Percentiles rank a stretch among this genome's conserved stretches.
Conservation (phyloP, 2,329 filamentous ascomycete species). For the Pseudogymnoascus pannorum region DNA sequence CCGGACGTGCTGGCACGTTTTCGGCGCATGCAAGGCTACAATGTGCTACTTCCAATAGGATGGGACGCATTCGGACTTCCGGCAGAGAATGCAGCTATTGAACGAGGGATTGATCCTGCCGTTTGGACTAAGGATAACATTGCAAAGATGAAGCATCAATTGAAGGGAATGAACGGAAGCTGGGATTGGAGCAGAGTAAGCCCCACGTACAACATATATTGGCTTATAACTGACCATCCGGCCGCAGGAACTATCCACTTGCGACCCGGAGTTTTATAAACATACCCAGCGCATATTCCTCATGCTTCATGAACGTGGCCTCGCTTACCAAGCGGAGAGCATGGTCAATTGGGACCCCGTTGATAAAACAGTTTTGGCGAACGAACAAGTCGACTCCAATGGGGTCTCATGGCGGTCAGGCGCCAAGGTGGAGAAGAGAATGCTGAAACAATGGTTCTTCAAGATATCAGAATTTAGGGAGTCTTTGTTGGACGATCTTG, state of each 20-base stretch:
- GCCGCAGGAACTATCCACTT: slow-evolving; percentile 70
- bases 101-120: slow-evolving; percentile 68
- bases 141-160: slow-evolving; percentile 73
- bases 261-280: slow-evolving; percentile 78
- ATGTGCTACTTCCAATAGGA: slow-evolving; percentile 82
- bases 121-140: slow-evolving; percentile 79
- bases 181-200: slow-evolving; percentile 80
- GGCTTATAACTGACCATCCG: slow-evolving; percentile 12
- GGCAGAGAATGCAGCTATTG: slow-evolving; percentile 85
- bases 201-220: slow-evolving; percentile 20
- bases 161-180: slow-evolving; percentile 68
- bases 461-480: slow-evolving; percentile 75
- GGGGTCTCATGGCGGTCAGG: slow-evolving; percentile 84
- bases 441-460: slow-evolving; percentile 84
- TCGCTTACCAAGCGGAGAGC: slow-evolving; percentile 78
- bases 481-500: slow-evolving; percentile 62
- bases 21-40: slow-evolving; percentile 62
- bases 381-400: slow-evolving; percentile 85
- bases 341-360: slow-evolving; percentile 87
- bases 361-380: slow-evolving; percentile 82
- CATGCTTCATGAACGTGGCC: slow-evolving; percentile 62
- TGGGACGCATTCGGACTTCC: slow-evolving; percentile 92
- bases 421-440: slow-evolving; percentile 71
- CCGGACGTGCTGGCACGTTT: slow-evolving; percentile 78
- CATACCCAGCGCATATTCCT: slow-evolving; percentile 84